These are phyloP conservation scores for Torrubiellomyces zombiae DNA, from an alignment of 2,329 filamentous ascomycete genomes.

Conservation along the genomic window DNA sequence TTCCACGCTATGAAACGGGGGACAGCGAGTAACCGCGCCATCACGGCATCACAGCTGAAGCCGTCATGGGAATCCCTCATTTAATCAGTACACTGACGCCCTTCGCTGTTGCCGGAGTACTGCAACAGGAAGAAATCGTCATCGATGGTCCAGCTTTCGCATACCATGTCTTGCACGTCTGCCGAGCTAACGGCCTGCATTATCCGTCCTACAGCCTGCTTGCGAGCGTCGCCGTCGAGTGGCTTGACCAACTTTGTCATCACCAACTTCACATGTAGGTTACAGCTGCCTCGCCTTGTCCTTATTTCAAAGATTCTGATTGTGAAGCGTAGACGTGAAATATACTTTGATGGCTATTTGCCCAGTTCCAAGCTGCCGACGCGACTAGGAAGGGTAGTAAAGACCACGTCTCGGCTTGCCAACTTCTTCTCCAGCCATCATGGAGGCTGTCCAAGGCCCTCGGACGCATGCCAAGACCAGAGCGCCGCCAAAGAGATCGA, in stretches of 20 bases:
- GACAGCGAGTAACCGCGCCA: too few relatives aligned
- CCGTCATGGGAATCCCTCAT: slow-evolving; percentile 47
- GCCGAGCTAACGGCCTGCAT: slow-evolving; percentile 31
- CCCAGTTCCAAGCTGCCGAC: slow-evolving; percentile 48
- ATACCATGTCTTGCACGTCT: slow-evolving; percentile 50
- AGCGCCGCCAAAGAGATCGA: too few relatives aligned
- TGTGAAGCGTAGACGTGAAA: slow-evolving; percentile 26
- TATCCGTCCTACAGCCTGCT: slow-evolving; percentile 48
- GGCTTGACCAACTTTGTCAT: slow-evolving; percentile 41
- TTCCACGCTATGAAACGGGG: too few relatives aligned
- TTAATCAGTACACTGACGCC: slow-evolving; percentile 35
- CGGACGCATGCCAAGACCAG: too few relatives aligned
- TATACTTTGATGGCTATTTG: slow-evolving; percentile 78
- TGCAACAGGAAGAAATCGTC: slow-evolving; percentile 27
- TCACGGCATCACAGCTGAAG: too few relatives aligned
- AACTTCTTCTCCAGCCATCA: slow-evolving; percentile 22
- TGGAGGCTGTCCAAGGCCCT: slow-evolving; percentile 10
- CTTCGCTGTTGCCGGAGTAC: slow-evolving; percentile 25
- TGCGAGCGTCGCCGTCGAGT: slow-evolving; percentile 38
- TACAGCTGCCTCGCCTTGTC: neutral
- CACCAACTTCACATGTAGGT: slow-evolving; percentile 46
- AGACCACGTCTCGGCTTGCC: slow-evolving; percentile 36
- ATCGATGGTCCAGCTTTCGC: slow-evolving; percentile 71
- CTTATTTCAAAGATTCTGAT: neutral
- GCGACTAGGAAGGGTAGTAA: slow-evolving; percentile 43